Percentiles rank a stretch among this genome's conserved stretches.
phyloP scores from a whole-genome alignment of 164 flowering plant species.

The Paratinospora sagittata region DNA sequence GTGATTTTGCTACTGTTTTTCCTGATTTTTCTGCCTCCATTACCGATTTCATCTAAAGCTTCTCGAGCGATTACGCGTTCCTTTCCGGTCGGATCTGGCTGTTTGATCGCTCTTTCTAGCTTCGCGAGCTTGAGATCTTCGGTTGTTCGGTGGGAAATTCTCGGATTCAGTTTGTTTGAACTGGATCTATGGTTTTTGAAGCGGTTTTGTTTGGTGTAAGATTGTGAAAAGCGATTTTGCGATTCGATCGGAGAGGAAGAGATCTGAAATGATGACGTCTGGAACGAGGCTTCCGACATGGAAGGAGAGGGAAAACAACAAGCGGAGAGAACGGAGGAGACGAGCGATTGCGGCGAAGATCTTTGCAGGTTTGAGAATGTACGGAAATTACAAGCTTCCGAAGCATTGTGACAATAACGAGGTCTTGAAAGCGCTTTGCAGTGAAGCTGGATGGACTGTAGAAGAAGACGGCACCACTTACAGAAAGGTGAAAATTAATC shows the following conservation, averaged over 20 bases:
- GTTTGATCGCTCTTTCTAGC: neutral
- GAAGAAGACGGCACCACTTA: conserved; percentile 91
- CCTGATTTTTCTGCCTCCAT: no score
- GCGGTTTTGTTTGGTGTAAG: no score
- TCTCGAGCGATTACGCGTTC: no score
- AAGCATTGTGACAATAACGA: conserved; percentile 95
- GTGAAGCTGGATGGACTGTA: conserved; percentile 89
- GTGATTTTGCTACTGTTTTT: no score
- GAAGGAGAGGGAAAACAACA: no score
- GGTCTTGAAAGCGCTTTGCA: conserved; percentile 79
- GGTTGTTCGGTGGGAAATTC: neutral
- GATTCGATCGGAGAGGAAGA: neutral
- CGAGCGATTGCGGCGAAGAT: conserved; percentile 90
- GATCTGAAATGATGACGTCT: conserved; percentile 40
- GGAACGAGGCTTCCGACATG: no score
- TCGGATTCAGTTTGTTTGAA: neutral
- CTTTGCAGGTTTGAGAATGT: conserved; percentile 69
- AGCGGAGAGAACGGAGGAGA: conserved; percentile 69
- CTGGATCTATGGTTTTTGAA: no score
- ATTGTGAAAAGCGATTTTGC: conserved; percentile 8
- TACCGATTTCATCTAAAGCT: no score
- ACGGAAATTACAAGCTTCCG: conserved; percentile 80
- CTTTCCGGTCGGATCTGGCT: neutral
- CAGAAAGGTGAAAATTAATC: conserved; percentile 57
- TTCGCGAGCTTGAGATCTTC: conserved; percentile 1